These are phyloP conservation scores for Cephalotrichum gorgonifer DNA, from an alignment of 2,329 filamentous ascomycete genomes.

Conservation along the genomic window DNA sequence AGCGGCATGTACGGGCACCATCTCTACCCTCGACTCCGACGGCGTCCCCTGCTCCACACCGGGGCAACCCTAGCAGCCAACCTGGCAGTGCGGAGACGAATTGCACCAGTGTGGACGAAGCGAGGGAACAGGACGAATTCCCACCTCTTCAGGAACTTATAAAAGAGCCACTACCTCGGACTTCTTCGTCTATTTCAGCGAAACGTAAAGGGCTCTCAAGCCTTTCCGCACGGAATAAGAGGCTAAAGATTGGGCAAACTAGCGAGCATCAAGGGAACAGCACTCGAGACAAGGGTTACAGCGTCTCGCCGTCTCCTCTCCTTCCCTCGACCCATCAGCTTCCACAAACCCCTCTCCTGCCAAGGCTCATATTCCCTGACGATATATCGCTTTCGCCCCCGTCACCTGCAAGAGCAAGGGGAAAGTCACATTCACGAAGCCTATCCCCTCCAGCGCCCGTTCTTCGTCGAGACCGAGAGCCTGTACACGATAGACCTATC, in stretches of 20 bases:
- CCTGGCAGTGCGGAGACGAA: conserved; percentile 23
- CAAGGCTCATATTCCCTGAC: background rate
- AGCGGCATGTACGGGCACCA: background rate
- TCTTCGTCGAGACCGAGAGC: background rate
- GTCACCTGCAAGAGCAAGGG: background rate
- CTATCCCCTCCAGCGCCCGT: background rate
- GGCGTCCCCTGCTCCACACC: conserved; percentile 10
- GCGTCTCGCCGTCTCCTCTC: background rate
- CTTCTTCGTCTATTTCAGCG: conserved; percentile 4
- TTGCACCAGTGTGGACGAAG: conserved; percentile 21
- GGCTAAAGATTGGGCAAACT: background rate
- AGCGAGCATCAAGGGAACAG: background rate
- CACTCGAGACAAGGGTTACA: background rate
- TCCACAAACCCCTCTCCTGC: background rate
- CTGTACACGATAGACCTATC: background rate
- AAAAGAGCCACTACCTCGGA: conserved; percentile 9
- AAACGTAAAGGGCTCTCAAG: conserved; percentile 5
- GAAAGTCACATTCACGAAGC: background rate
- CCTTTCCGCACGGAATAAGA: background rate
- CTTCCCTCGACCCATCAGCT: background rate
- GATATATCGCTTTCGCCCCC: conserved; percentile 1
- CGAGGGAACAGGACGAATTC: conserved; percentile 19
- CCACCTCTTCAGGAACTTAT: conserved; percentile 25
- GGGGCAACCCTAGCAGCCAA: conserved; percentile 20
- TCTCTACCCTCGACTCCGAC: conserved; percentile 6